These are phyloP conservation scores for Populus euphratica DNA, from an alignment of 345 rosid species.

Conservation along the genomic window DNA sequence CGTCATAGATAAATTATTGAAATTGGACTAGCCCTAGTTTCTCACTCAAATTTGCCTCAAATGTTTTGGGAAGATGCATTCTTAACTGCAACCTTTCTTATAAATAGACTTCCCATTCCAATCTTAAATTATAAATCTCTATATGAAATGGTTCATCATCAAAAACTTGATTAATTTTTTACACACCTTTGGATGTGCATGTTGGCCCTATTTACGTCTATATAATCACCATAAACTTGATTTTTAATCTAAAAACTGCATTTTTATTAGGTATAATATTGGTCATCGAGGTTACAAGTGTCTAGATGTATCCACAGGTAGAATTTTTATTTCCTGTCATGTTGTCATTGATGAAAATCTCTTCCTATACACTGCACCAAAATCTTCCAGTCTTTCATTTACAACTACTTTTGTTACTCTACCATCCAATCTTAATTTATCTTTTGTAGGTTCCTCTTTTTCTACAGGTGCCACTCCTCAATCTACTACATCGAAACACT, in stretches of 20 bases:
- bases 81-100: too few species aligned
- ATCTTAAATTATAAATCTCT: not conserved
- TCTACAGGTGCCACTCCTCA: too few species aligned
- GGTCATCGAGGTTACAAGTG: not conserved
- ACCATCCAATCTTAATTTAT: not conserved
- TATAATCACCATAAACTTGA: too few species aligned
- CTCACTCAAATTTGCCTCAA: not conserved
- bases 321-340: rapidly evolving
- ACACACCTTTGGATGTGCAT: rapidly evolving
- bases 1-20: not conserved
- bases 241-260: rapidly evolving
- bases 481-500: too few species aligned
- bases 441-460: not conserved
- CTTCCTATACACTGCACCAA: rapidly evolving
- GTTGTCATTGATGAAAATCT: not conserved
- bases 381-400: rapidly evolving
- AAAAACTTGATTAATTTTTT: too few species aligned
- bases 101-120: rapidly evolving
- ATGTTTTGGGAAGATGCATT: not conserved
- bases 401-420: rapidly evolving
- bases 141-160: not conserved
- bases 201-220: not conserved
- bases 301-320: not conserved
- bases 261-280: too few species aligned
- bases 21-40: too few species aligned